Percentiles rank a stretch among this genome's conserved stretches.
phyloP scores from a whole-genome alignment of 1,284 basidiomycete genomes.

The Pulchroboletus neoregius region DNA sequence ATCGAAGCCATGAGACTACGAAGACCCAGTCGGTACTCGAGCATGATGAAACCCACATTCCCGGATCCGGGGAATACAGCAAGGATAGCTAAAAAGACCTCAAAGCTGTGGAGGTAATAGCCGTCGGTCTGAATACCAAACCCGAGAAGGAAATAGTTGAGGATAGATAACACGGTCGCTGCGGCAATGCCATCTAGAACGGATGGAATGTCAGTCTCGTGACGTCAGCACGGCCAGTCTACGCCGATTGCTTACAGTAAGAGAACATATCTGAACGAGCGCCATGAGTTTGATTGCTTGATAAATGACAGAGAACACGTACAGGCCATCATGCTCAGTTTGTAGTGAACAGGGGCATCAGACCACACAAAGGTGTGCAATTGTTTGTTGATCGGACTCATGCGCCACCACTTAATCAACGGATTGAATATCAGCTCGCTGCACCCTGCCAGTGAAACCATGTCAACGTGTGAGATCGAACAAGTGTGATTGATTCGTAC shows the following conservation, averaged over 20 bases:
- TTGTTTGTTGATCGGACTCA: slow-evolving; percentile 75
- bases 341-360: slow-evolving; percentile 49
- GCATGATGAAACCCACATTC: slow-evolving; percentile 65
- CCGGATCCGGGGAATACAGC: slow-evolving; percentile 71
- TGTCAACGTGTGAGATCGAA: no score
- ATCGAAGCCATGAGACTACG: slow-evolving; percentile 43
- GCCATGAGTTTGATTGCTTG: slow-evolving; percentile 25
- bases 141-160: slow-evolving; percentile 73
- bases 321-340: slow-evolving; percentile 54
- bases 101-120: slow-evolving; percentile 68
- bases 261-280: slow-evolving; percentile 91
- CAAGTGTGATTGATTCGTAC: slow-evolving; percentile 32
- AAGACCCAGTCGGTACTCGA: slow-evolving; percentile 76
- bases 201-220: no score
- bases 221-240: slow-evolving; percentile 19
- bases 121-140: slow-evolving; percentile 59
- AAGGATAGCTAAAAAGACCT: slow-evolving; percentile 78
- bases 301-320: no score
- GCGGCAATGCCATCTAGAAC: slow-evolving; percentile 74
- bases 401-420: slow-evolving; percentile 63
- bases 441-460: slow-evolving; percentile 48
- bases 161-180: slow-evolving; percentile 40
- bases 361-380: slow-evolving; percentile 76
- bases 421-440: slow-evolving; percentile 71
- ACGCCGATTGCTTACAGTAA: slow-evolving; percentile 50